Evolutionary conservation across 345 rosid genomes (phyloP).

Genomic region (Gossypium raimondii): DNA sequence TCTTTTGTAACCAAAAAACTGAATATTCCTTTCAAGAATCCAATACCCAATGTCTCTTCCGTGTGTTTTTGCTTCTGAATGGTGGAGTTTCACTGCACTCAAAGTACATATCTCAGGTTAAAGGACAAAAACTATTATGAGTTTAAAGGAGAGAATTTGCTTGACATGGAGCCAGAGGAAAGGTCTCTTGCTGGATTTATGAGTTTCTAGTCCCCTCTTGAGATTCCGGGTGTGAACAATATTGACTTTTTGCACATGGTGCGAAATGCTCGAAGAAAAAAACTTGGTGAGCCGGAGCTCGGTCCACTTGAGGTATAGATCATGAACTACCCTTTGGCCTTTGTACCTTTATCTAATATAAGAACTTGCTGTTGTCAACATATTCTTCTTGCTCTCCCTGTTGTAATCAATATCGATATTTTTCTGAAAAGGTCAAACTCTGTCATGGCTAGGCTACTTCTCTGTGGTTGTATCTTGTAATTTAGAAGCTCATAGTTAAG

Average conservation of each 20-base stretch:
- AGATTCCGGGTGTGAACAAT: conserved; percentile 92
- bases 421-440: background rate
- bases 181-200: conserved; percentile 95
- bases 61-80: no score
- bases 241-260: conserved; percentile 89
- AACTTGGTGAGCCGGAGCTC: conserved; percentile 77
- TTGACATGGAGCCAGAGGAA: conserved; percentile 91
- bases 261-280: conserved; percentile 74
- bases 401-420: background rate
- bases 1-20: no score
- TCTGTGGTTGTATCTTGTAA: background rate
- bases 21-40: no score
- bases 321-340: background rate
- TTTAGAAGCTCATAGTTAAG: background rate
- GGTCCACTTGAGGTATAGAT: conserved; percentile 69
- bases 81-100: no score
- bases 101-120: no score
- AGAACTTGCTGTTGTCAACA: background rate
- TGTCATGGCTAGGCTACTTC: background rate
- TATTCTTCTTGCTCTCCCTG: background rate
- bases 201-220: conserved; percentile 90
- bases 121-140: no score
- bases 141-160: conserved; percentile 73
- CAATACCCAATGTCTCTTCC: no score
- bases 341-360: background rate